Evolutionary conservation across 176 grass and related monocot species (phyloP), one percentile per base, ranked within the genome.

Genomic region (Zea mays): DNA sequence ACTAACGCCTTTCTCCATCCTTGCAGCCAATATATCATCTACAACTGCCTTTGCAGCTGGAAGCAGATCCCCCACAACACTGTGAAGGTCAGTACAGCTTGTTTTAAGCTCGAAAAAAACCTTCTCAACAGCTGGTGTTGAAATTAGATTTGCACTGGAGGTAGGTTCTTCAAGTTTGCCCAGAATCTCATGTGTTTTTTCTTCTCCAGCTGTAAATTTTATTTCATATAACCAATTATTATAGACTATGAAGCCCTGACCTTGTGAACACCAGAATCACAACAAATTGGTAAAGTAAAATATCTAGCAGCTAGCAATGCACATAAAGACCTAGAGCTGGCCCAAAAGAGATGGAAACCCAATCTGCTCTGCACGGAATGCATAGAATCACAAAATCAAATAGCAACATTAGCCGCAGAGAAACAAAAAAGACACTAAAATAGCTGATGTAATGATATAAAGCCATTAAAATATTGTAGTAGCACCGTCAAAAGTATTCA

Each of bases 1-100:
- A 76, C 50, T 43, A 35, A 36, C 63, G 36, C 44, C 7, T 19
- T 78, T 84, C 51, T 62, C 68, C 67, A 81, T 63, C 66, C 69
- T 85, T 79, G 62, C n/a, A 48, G 50, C 54, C 62, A 87, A 76
- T 38, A 90, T 51, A 71, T 90, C 66, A 76, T 74, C 78, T 70
- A 82, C 91, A 42, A 67, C 57, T 58, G 16, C 68, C 81, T 83
- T 85, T 46, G 87, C 87, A 68, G 71, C 70, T 62, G 85, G 87
- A 78, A 90, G 83, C 65, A 85, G 91, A 69, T 93, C 91, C 10
- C 67, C 75, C 10, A 88, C 46, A 27, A 55, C 71, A 71, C 52
- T 78, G 5, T 56, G 88, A 21, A 93, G 91, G 51, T 93, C 67
- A 41, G 68, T 66, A 41, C 79, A 84, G 70, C 88, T 90, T 88